Percentiles rank a stretch among this genome's conserved stretches.
Conservation (phyloP, 768 basidiomycete species). For the Dioszegia crocea region DNA sequence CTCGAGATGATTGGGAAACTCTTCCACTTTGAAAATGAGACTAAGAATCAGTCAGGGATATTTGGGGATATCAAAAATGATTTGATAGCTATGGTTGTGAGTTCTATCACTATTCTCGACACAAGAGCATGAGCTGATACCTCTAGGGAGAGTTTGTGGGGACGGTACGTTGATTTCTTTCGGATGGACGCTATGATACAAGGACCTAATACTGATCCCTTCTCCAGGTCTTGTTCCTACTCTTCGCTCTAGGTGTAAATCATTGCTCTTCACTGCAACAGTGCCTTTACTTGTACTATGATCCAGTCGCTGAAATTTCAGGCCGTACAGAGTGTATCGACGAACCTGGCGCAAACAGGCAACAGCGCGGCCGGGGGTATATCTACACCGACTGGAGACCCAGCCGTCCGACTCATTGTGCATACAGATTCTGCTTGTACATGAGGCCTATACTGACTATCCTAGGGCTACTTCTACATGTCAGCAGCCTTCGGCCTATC, state of each 20-base stretch:
- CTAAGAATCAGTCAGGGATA: constrained; percentile 3
- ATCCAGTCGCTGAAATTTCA: not conserved
- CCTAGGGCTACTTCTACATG: constrained; percentile 10
- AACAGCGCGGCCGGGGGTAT: not conserved
- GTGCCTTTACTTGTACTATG: not conserved
- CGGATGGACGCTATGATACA: no score
- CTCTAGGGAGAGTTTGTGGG: constrained; percentile 40
- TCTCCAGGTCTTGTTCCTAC: constrained; percentile 31
- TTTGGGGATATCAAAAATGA: constrained; percentile 22
- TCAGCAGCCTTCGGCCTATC: constrained; percentile 38
- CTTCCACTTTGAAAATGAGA: no score
- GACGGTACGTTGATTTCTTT: constrained; percentile 9
- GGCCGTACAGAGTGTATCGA: not conserved
- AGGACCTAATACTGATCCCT: not conserved
- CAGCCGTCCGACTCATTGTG: not conserved
- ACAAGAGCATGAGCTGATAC: not conserved
- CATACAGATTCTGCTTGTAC: not conserved
- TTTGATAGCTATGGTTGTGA: constrained; percentile 24
- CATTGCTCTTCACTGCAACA: no score
- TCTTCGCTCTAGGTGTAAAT: constrained; percentile 35
- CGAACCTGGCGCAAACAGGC: constrained; percentile 11
- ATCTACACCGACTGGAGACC: not conserved
- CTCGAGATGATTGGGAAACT: no score
- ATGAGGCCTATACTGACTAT: not conserved
- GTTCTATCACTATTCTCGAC: not conserved